Base-by-base conservation (phyloP, 148 eudicot species). In the Bassia scoparia region DNA sequence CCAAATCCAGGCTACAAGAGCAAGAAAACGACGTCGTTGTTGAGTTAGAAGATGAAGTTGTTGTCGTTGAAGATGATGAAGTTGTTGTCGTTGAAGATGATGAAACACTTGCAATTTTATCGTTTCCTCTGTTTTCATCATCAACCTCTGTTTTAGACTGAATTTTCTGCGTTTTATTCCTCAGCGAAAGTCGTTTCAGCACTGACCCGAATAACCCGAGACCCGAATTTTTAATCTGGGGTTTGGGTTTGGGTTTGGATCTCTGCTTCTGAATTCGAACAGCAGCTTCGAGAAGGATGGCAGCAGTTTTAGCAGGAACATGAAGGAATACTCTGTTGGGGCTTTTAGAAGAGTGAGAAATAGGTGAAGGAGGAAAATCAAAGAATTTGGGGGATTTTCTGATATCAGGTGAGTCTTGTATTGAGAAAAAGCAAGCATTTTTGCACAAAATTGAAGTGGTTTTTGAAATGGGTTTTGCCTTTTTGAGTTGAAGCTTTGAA, bases 261-360 rank as follows among this genome's bases (percentile, higher is more conserved):
- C 1, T 97, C 97, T 2, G 98, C 93, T 71, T 95, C 97, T 4
- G 74, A 1, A 94, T 86, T 68, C 87, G 50, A 30, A 93, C 69
- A 18, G 93, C 90, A 6, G 93, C 89, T 74, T 82, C 46, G 9
- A 41, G 46, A 41, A 41, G 46, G 12, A 41, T 41, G 8, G 46
- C 46, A 41, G 93, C 90, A 6, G 93, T 91, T 74, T 82, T 80
- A 0, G 97, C 79, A 4, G 99, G 97, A 33, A 91, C 77, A 61
- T 90, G 82, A 56, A 92, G 90, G 29, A 83, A 74, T 37, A 89
- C 85, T 48, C 83, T 62, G 37, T 81, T 86, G 1, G 81, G 86
- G 49, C 78, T 74, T n/a, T 80, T 83, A 55, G 70, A 82, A 1
- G 53, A 24, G 70, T 41, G 46, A 7, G 12, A 41, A 5, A 0